Base-by-base conservation (phyloP, 2,329 filamentous ascomycete genomes). In the Macrophomina pseudophaseolina region DNA sequence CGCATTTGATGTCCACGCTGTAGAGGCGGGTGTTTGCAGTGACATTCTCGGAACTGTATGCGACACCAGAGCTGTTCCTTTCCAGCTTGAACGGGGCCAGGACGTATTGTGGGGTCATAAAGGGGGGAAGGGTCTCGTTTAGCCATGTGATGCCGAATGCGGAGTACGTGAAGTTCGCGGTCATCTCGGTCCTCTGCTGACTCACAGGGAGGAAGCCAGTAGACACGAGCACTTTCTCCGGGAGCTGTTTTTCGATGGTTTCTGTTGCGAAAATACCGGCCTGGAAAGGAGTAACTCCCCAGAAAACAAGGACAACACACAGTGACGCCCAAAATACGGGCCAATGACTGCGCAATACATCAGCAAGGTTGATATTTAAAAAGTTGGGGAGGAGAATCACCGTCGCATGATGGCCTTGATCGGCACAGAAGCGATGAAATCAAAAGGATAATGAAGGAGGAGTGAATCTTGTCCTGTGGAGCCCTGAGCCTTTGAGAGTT, bases 231-330 rank as follows among this genome's bases (percentile, higher is more conserved):
- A 78, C 78, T 0, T 68, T 6, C 0, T 58, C 5, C 0, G 67
- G 2, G 0, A 70, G 52, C 0, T 68, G 71, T 2, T 74, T 72
- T 0, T 54, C 70, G 0, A 85, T 72, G 0, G 71, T 71, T 0
- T 72, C 71, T 0, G 75, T 78, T 0, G 83, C 82, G 5, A 89
- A 84, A 0, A 88, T 80, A 18, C 85, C 82, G 28, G 84, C 81
- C 70, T 88, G 85, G 0, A 84, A 69, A 0, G 87, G 87, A 0
- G 86, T 87, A 0, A 89, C 68, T 0, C 81, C 75, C 84, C 84
- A 88, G 2, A 85, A 84, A 0, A 88, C 79, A 0, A 87, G 51
- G 0, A 89, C 74, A 68, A 86, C 81, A 0, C 81, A 77, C 0
- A 78, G 75, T 0, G 84, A 84, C 0, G 81, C 79, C n/a, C 80